Evolutionary conservation across 345 rosid species (phyloP).

Genomic region (Raphanus sativus): DNA sequence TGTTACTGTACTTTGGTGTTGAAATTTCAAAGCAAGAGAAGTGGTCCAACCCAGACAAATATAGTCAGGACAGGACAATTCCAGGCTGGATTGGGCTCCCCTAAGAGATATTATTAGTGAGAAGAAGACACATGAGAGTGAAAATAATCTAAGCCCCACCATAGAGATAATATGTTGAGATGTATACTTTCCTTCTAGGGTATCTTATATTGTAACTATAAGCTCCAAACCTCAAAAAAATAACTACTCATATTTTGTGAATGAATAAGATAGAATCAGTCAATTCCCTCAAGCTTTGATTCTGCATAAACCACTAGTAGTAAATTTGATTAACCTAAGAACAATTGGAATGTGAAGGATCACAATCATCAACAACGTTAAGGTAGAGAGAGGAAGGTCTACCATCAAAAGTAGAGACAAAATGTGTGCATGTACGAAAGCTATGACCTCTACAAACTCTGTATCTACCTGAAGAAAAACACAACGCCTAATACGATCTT

Average conservation of each 20-base stretch:
- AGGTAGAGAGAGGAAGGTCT: no score
- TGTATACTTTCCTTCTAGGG: not conserved
- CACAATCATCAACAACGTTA: no score
- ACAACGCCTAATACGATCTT: no score
- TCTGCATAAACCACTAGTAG: not conserved
- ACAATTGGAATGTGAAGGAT: no score
- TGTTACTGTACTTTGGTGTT: not conserved
- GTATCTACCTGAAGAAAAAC: no score
- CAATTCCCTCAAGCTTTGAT: not conserved
- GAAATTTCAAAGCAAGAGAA: not conserved
- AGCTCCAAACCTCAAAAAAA: no score
- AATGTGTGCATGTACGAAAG: no score
- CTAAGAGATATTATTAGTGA: not conserved
- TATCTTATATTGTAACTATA: not conserved
- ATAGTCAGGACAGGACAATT: not conserved
- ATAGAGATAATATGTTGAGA: no score
- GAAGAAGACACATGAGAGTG: not conserved
- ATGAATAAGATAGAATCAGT: not conserved
- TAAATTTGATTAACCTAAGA: no score
- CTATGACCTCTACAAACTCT: no score
- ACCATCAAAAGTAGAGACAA: no score
- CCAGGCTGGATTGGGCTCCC: not conserved
- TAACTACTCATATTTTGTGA: not conserved
- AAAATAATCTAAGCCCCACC: not conserved
- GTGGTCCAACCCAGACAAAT: not conserved